These are phyloP conservation scores for Floccularia luteovirens DNA, from an alignment of 768 basidiomycete species.

Conservation along the genomic window DNA sequence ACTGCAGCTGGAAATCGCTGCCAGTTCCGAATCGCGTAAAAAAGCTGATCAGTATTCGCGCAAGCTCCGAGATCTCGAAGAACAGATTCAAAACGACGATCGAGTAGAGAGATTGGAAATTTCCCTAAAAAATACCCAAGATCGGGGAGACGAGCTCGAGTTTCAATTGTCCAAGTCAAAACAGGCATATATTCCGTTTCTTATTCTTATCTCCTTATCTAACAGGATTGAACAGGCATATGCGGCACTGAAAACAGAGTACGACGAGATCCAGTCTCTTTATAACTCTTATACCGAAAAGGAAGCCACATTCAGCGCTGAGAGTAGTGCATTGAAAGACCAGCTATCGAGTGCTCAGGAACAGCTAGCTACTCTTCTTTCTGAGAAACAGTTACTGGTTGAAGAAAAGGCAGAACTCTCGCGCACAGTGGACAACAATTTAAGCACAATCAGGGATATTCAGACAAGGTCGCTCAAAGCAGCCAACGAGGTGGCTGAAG, in stretches of 20 bases:
- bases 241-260: conserved; percentile 50
- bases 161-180: conserved; percentile 74
- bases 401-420: conserved; percentile 45
- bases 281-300: conserved; percentile 30
- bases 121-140: conserved; percentile 70
- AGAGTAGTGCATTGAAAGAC: conserved; percentile 37
- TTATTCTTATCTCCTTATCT: conserved; percentile 4
- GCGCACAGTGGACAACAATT: conserved; percentile 34
- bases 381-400: conserved; percentile 36
- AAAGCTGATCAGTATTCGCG: conserved; percentile 48
- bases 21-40: conserved; percentile 42
- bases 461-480: conserved; percentile 54
- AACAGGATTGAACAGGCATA: no score
- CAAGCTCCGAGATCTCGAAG: conserved; percentile 64
- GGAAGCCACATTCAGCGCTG: conserved; percentile 40
- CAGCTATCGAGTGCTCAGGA: conserved; percentile 28
- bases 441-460: conserved; percentile 40
- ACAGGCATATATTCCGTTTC: conserved; percentile 42
- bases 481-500: conserved; percentile 42
- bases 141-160: conserved; percentile 78
- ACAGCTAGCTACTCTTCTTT: conserved; percentile 30
- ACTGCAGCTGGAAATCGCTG: conserved; percentile 53
- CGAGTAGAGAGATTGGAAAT: conserved; percentile 67
- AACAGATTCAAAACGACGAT: conserved; percentile 80
- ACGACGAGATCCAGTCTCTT: conserved; percentile 45